Conservation (phyloP, 78 protist genomes). For the Dictyostelium firmibasis region DNA sequence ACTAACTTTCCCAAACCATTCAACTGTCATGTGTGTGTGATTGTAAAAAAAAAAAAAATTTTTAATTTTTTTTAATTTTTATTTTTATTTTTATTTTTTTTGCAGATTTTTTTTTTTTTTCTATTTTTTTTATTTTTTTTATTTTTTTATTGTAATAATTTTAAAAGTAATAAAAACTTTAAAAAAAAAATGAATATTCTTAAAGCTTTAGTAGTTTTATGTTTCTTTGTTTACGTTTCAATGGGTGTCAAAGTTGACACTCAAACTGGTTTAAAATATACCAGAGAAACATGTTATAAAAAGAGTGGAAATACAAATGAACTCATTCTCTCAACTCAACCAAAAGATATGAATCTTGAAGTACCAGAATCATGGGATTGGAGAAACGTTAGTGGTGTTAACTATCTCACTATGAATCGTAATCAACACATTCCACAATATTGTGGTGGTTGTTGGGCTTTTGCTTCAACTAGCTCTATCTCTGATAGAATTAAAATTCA, state of each 20-base stretch:
- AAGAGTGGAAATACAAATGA: neutral
- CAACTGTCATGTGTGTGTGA: too few relatives aligned
- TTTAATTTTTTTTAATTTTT: neutral
- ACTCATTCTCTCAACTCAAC: slow-evolving; percentile 17
- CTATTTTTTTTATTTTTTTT: neutral
- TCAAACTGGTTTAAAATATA: neutral
- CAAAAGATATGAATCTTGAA: slow-evolving; percentile 13
- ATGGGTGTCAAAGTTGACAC: neutral
- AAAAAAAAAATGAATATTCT: neutral
- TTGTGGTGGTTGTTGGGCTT: slow-evolving; percentile 32
- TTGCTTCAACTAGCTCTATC: slow-evolving; percentile 60
- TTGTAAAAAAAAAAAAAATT: neutral
- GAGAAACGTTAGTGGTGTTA: slow-evolving; percentile 73
- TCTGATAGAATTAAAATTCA: slow-evolving; percentile 64
- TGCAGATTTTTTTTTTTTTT: neutral
- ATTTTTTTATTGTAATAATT: neutral
- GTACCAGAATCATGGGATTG: slow-evolving; percentile 61
- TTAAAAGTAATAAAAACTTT: neutral
- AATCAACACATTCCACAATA: slow-evolving; percentile 30
- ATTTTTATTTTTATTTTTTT: neutral
- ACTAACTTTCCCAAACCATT: too few relatives aligned
- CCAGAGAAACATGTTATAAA: slow-evolving; percentile 14
- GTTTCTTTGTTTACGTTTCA: neutral
- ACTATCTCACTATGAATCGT: slow-evolving; percentile 39
- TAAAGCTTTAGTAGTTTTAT: slow-evolving; percentile 1